A percentile compares a stretch with the other conserved stretches of the same genome.
These are phyloP conservation scores for Fusarium decemcellulare DNA, from an alignment of 2,329 filamentous ascomycete species.

Conservation along the genomic window DNA sequence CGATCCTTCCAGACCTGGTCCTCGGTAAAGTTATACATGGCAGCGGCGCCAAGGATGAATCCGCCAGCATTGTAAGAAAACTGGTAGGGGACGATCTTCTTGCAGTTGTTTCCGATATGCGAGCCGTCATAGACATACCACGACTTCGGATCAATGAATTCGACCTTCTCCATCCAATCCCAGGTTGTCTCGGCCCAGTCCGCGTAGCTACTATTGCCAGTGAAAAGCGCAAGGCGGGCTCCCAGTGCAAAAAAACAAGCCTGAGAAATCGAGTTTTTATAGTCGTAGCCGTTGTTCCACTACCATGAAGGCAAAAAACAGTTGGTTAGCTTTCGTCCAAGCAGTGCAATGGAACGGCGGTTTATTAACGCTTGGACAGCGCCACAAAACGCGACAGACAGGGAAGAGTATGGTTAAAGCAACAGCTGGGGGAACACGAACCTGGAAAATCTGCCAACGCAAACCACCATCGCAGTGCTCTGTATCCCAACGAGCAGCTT, in stretches of 20 bases:
- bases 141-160: constrained; percentile 68
- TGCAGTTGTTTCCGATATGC: constrained; percentile 70
- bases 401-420: not conserved
- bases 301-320: not conserved
- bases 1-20: constrained; percentile 70
- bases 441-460: constrained; percentile 85
- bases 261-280: constrained; percentile 78
- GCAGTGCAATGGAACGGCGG: not conserved
- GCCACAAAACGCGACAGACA: constrained; percentile 5
- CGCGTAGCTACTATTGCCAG: constrained; percentile 81
- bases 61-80: constrained; percentile 80
- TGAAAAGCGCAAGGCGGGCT: constrained; percentile 81
- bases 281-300: constrained; percentile 86
- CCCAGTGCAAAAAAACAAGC: constrained; percentile 74
- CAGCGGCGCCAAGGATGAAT: constrained; percentile 76
- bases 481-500: constrained; percentile 80
- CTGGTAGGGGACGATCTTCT: constrained; percentile 70
- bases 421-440: constrained; percentile 5
- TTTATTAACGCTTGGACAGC: not conserved
- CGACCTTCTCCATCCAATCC: constrained; percentile 73
- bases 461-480: constrained; percentile 80
- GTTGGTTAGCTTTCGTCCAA: constrained; percentile 17
- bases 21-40: constrained; percentile 76
- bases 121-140: constrained; percentile 76
- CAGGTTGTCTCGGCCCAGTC: constrained; percentile 84